Base-by-base conservation (phyloP, 805 yeast genomes). In the Lachancea dasiensis region DNA sequence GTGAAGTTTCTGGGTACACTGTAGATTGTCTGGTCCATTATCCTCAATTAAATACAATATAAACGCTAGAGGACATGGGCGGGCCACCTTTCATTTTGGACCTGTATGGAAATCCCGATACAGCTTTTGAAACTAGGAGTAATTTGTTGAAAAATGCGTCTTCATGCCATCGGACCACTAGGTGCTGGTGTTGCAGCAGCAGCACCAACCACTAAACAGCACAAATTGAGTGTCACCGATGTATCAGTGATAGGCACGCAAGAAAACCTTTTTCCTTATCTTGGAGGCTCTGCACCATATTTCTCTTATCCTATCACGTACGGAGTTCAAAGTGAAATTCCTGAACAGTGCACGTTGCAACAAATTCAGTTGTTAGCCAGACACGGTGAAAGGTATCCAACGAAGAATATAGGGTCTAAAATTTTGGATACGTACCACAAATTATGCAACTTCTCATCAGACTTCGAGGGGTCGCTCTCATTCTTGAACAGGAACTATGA, bases 321-420 rank as follows among this genome's bases (percentile, higher is more conserved):
- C 48, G 83, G 82, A 3, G 67, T 79, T 27, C 60, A 72, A 11
- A 56, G 67, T 17, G 73, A 64, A 7, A 46, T 65, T 2, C 80
- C 82, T 20, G 51, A 44, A 11, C 64, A 58, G 6, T 79, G 85
- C 57, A 50, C 59, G 3, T 64, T 79, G 38, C 75, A 75, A 48
- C 92, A 83, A 57, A 86, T 81, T 6, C 87, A 81, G 47, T 61
- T 82, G 19, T 62, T 81, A 34, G 77, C 79, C 48, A 72, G 95
- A 52, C 95, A 86, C 52, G 94, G 92, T 15, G 92, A 84, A 56
- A 65, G 95, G 45, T 83, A 68, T 52, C 87, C 86, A 6, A 72
- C 83, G 2, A 56, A 48, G 2, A 60, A 64, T 9, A 62, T 68
- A 2, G 62, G 56, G 19, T 48, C 56, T 3, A 64, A 63, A 39